Evolutionary conservation across 2,329 filamentous ascomycete species (phyloP).

Genomic region (Sclerotinia borealis): DNA sequence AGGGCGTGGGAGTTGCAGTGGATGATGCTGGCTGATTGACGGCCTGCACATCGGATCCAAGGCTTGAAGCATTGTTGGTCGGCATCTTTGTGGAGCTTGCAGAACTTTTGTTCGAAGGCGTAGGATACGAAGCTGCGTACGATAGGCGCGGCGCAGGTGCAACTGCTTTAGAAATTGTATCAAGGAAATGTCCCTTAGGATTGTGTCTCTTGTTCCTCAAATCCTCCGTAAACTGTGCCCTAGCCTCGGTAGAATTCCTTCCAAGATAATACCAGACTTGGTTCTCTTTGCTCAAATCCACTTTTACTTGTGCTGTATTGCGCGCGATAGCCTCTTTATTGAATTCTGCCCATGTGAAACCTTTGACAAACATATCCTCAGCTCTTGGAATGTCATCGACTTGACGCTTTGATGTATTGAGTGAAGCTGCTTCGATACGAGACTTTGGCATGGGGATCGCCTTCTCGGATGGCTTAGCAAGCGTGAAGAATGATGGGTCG

Average conservation of each 20-base stretch:
- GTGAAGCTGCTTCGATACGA: constrained; percentile 56
- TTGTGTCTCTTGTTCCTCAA: constrained; percentile 54
- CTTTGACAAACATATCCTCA: constrained; percentile 61
- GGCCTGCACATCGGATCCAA: not conserved
- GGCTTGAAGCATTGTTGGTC: not conserved
- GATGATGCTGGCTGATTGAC: constrained; percentile 26
- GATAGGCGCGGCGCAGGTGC: constrained; percentile 37
- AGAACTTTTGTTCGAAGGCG: constrained; percentile 21
- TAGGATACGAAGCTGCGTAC: constrained; percentile 30
- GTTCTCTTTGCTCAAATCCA: constrained; percentile 66
- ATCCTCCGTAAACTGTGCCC: constrained; percentile 85
- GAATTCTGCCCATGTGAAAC: constrained; percentile 76
- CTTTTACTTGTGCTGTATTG: constrained; percentile 58
- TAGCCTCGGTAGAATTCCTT: constrained; percentile 79
- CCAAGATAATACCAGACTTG: constrained; percentile 88
- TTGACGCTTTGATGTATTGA: constrained; percentile 58
- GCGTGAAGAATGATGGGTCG: constrained; percentile 61
- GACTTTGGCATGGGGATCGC: constrained; percentile 65
- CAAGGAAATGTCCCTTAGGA: constrained; percentile 64
- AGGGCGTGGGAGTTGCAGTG: constrained; percentile 18
- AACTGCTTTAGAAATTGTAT: constrained; percentile 54
- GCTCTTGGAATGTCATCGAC: constrained; percentile 57
- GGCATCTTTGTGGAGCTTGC: constrained; percentile 31
- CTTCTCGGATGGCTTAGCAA: constrained; percentile 68
- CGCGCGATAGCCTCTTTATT: constrained; percentile 51